Base-by-base conservation (phyloP, 1,284 basidiomycete species). In the Cryptococcus sp. region DNA sequence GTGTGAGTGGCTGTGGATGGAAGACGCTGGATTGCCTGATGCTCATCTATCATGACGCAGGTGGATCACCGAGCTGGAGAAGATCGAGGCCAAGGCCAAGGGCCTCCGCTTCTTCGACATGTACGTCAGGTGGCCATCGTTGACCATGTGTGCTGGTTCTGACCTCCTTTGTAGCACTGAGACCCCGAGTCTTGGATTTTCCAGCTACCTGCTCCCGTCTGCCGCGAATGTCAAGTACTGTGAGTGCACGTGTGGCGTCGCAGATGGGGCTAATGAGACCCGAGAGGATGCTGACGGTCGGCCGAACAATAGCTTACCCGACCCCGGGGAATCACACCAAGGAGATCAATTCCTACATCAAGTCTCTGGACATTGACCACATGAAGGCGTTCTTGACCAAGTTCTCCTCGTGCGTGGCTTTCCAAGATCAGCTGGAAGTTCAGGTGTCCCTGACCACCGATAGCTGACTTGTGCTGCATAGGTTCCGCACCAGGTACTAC, bases 31-130 rank as follows among this genome's bases (percentile, higher is more conserved):
- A n/a, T n/a, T n/a, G n/a, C n/a, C n/a, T n/a, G n/a, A 43, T 23
- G 24, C 21, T 53, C 4, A 37, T 23, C 12, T 28, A 18, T 12
- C 12, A 15, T 42, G 8, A n/a, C 3, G 28, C 20, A 81, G 85
- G 36, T 87, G 85, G 85, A 86, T 91, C 77, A 84, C 89, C 13
- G 91, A 94, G 75, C 78, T 87, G 36, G 85, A 92, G 66, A 94
- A 91, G 89, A 88, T 93, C 61, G 79, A 84, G 68, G 82, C 85
- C 56, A 92, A 88, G 77, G 85, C 85, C 43, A 81, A 67, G 18
- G 79, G 78, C 1, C 64, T 62, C 45, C 67, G 83, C 54, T 93
- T 92, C 81, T 88, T 93, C 78, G 91, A 94, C 75, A 83, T 94
- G 90, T 93, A 75, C 76, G 80, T 66, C 56, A 38, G 9, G 28